Base-by-base conservation (phyloP, 306 rosid species). In the Quercus mongolica region DNA sequence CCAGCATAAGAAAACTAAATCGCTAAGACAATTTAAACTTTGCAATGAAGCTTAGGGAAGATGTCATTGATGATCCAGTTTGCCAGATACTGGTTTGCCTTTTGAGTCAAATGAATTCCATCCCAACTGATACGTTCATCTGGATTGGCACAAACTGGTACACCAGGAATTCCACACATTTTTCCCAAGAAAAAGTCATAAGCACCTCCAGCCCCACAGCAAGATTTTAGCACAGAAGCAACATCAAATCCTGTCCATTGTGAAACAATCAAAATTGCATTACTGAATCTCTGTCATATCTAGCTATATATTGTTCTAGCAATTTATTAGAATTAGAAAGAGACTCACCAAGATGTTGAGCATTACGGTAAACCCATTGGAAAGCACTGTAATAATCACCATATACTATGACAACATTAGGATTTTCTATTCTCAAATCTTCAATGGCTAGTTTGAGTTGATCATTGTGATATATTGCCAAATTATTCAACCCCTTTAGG, bases 311-410 rank as follows among this genome's bases (percentile, higher is more conserved):
- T 57, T 9, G 26, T 20, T 57, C 46, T 2, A 38, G 28, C 11
- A 23, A n/a, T 3, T 57, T 57, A 57, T 19, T 62, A 62, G 38
- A 62, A 49, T 3, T 26, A 1, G 8, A 62, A 18, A 25, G 19
- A 5, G 69, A 28, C 69, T 63, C 38, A 63, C 82, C 82, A 1
- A 79, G 70, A 1, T 13, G 5, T 0, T 26, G 51, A 52, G 79
- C 75, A 33, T 5, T 21, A 10, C 7, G 59, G 52, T 65, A 15
- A 64, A 80, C 26, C 83, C 83, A 80, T 23, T 30, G 51, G 4
- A 74, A 74, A 11, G 74, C 78, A 10, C n/a, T 67, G 18, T 80
- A 80, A 19, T 80, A 80, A 19, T 80, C 83, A 4, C 75, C 83
- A 67, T 80, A 80, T 11, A 67, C 46, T 4, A 80, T 80, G 2